Evolutionary conservation across 331 rosid species (phyloP), one percentile per base, ranked within the genome.

Genomic region (Rosa hybrid): DNA sequence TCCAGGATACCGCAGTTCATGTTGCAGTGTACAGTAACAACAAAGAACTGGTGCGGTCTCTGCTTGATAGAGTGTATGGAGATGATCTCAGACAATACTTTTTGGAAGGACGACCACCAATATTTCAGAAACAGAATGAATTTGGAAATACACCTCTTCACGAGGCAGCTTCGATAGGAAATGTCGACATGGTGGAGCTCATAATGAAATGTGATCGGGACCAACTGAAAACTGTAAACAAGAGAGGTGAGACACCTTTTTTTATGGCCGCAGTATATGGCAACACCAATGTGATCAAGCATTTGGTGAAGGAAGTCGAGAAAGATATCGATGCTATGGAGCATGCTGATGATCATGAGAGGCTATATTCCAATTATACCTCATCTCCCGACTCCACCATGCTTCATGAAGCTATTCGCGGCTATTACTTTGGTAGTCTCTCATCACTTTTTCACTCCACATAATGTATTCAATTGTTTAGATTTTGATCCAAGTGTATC

Each of bases 341-440:
- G 27, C n/a, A n/a, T 30, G 34, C 34, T 30, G 34, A 30, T 30
- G 34, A 30, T 30, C 34, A 30, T 30, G 34, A 30, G 34, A 30
- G 34, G 34, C 34, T 3, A 30, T 30, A 30, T 30, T 30, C 2
- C 34, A 34, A 34, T 7, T 63, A 23, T 57, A 4, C 9, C 6
- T 12, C 48, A 27, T 2, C 48, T 27, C 48, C 17, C 5, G 10
- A 1, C 8, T 63, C 73, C 63, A 44, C 63, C 80, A 63, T 77
- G 49, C 80, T 77, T 64, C 80, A 77, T 6, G 34, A 63, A 14
- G 80, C 73, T 11, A 51, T 77, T n/a, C 59, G 65, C 20, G 73
- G 80, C 60, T 9, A 12, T 63, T n/a, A 77, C 73, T 77, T 77
- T 30, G 80, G 80, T 77, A 49, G 10, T 17, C 0, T 56, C 20